phyloP scores from a whole-genome alignment of 1,139 yeast genomes.

The Neolecta irregularis region DNA sequence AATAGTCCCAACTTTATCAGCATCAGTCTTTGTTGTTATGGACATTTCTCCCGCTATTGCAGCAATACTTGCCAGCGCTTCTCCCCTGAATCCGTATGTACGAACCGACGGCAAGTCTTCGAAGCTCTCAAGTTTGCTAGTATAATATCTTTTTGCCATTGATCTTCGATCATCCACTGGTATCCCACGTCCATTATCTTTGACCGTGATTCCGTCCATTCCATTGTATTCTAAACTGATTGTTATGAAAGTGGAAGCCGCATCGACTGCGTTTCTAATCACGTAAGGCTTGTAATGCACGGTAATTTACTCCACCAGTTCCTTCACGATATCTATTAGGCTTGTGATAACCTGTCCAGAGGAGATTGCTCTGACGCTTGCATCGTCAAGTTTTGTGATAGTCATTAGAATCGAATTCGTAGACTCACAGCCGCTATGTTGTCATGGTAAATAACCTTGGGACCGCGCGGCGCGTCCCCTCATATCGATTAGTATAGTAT shows the following conservation, averaged over 20 bases:
- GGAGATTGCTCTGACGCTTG: conserved; percentile 12
- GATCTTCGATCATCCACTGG: conserved; percentile 32
- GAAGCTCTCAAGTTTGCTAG: conserved; percentile 37
- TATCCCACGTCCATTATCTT: conserved; percentile 56
- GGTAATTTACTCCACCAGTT: conserved; percentile 50
- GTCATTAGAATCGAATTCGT: conserved; percentile 1
- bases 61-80: conserved; percentile 41
- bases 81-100: conserved; percentile 54
- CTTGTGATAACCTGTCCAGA: conserved; percentile 18
- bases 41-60: conserved; percentile 20
- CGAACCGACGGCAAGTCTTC: conserved; percentile 31
- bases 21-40: conserved; percentile 23
- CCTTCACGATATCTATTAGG: conserved; percentile 36
- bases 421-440: no score
- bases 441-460: no score
- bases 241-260: conserved; percentile 36
- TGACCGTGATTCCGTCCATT: conserved; percentile 33
- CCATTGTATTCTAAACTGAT: conserved; percentile 41
- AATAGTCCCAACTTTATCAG: conserved; percentile 23
- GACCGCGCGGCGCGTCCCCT: no score
- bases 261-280: conserved; percentile 54
- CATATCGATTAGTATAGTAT: no score
- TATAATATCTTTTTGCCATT: conserved; percentile 38
- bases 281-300: no score
- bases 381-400: conserved; percentile 7